These are phyloP conservation scores for Fusarium sp. DNA, from an alignment of 2,329 filamentous ascomycete species.

Conservation along the genomic window DNA sequence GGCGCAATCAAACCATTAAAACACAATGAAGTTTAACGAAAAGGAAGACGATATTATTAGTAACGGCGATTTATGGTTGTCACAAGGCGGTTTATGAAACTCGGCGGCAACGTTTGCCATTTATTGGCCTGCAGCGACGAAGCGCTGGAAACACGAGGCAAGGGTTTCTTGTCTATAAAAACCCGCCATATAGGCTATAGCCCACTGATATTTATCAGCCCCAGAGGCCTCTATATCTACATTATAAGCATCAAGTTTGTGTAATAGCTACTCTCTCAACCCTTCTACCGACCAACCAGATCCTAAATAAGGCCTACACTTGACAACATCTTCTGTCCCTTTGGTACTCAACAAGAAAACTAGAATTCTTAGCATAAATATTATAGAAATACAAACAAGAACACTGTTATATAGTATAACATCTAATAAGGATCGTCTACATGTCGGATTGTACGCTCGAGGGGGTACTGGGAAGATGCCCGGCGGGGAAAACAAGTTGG, in stretches of 20 bases:
- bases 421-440: neutral
- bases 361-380: neutral
- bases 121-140: neutral
- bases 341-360: neutral
- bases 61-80: neutral
- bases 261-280: neutral
- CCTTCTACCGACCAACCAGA: neutral
- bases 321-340: neutral
- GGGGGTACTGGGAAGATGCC: neutral
- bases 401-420: rapidly evolving
- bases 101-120: neutral
- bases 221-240: neutral
- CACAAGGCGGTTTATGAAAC: neutral
- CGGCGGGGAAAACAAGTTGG: neutral
- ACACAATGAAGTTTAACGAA: too few species aligned
- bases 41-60: neutral
- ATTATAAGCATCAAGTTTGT: neutral
- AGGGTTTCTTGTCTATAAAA: neutral
- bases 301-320: too few species aligned
- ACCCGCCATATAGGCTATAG: rapidly evolving
- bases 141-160: neutral
- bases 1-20: too few species aligned
- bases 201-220: rapidly evolving
- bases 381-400: neutral
- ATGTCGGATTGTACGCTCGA: neutral